phyloP scores from a whole-genome alignment of 306 rosid species.

The Malus sieversii region DNA sequence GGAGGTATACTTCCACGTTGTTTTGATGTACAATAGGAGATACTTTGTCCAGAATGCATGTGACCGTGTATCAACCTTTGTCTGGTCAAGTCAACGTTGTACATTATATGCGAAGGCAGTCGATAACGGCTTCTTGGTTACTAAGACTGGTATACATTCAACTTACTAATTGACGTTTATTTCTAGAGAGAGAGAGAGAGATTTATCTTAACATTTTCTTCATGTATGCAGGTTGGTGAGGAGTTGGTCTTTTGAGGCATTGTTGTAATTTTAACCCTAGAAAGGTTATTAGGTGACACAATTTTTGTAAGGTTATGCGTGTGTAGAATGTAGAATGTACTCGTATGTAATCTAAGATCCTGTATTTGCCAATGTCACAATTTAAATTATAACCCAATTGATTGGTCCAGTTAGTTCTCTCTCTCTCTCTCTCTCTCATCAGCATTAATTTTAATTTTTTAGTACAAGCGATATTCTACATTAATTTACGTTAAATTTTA shows the following conservation, averaged over 20 bases:
- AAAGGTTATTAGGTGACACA: slow-evolving; percentile 1
- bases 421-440: neutral
- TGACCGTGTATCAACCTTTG: neutral
- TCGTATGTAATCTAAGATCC: slow-evolving; percentile 9
- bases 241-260: neutral
- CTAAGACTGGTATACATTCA: neutral
- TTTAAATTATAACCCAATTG: neutral
- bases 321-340: slow-evolving; percentile 6
- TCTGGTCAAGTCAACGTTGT: neutral
- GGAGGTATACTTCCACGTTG: neutral
- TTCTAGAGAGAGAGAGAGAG: neutral
- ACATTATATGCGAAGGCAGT: neutral
- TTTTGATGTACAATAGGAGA: slow-evolving; percentile 6
- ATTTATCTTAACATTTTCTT: neutral
- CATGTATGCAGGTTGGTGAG: neutral
- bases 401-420: neutral
- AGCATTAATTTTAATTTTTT: neutral
- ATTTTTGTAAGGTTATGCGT: slow-evolving; percentile 12
- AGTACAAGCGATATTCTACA: neutral
- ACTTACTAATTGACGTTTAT: neutral
- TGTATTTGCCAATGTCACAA: neutral
- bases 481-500: too few species aligned
- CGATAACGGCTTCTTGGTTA: neutral
- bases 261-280: neutral
- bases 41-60: neutral